Evolutionary conservation across 129 eudicot genomes (phyloP), one percentile per base, ranked within the genome.

Genomic region (Silybum marianum): DNA sequence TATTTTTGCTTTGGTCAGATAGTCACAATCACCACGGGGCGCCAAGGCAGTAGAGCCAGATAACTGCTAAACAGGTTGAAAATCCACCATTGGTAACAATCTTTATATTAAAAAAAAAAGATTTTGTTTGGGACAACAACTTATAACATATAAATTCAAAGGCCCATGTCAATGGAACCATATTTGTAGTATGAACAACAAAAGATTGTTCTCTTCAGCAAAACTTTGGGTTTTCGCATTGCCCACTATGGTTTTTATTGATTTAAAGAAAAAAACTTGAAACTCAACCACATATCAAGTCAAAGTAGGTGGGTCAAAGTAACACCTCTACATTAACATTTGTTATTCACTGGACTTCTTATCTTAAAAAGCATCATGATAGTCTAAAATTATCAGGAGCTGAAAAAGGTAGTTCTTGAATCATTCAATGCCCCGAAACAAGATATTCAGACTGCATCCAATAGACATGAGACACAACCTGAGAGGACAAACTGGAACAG

Each of bases 21-120:
- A 95, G 34, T 86, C 90, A 85, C 99, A 95, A 70, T 86, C 95
- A 84, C 99, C 99, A 24, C 99, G 95, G 14, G 32, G 71, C 67
- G 86, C 92, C 83, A 95, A 72, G 16, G 88, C 93, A 66, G 90
- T 85, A 81, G 86, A 89, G 46, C 92, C 93, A 68, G 86, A 80
- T 87, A 92, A 51, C 99, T 95, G 86, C 83, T 88, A 71, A 74
- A 82, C 26, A 69, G 34, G 30, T 28, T n/a, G 22, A 72, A 65
- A 62, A 36, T 39, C 72, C 69, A 87, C 5, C 60, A 58, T 71
- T 62, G 58, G 26, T 63, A 84, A 84, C 40, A 46, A 54, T 38
- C 25, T 51, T 63, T 9, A n/a, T 9, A 40, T 8, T 74, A 7
- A 18, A 60, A 74, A 78, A 75, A 51, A 30, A n/a, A 44, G 13